Conservation (phyloP, 2,329 filamentous ascomycete species). For the Leptoxyphium fumago region DNA sequence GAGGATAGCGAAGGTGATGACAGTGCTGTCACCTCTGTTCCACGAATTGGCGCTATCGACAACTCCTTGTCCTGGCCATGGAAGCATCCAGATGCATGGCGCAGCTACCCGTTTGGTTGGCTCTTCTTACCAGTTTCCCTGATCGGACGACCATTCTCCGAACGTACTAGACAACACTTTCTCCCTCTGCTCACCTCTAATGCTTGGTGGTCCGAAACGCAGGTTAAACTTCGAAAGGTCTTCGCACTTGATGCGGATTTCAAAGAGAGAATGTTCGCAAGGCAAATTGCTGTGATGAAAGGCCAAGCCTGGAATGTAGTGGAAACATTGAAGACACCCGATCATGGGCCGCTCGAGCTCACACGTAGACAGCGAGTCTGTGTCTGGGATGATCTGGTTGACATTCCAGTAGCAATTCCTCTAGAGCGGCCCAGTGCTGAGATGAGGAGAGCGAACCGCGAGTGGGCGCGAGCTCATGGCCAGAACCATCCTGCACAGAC, state of each 20-base stretch:
- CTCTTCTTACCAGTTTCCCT: conserved; percentile 91
- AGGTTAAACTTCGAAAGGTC: conserved; percentile 67
- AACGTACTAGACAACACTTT: conserved; percentile 87
- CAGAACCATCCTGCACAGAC: conserved; percentile 5
- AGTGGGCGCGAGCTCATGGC: conserved; percentile 8
- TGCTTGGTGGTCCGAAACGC: conserved; percentile 93
- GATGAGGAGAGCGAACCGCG: conserved; percentile 46
- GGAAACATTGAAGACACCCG: conserved; percentile 81
- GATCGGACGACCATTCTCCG: conserved; percentile 90
- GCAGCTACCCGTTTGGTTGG: conserved; percentile 95
- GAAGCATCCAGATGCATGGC: conserved; percentile 91
- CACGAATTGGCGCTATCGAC: conserved; percentile 84
- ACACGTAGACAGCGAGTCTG: conserved; percentile 82
- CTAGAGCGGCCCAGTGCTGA: conserved; percentile 77
- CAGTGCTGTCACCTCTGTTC: conserved; percentile 38
- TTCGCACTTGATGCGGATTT: conserved; percentile 92
- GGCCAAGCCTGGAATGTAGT: conserved; percentile 99
- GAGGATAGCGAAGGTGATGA: conserved; percentile 26
- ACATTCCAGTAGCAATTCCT: conserved; percentile 86
- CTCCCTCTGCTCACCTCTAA: conserved; percentile 89
- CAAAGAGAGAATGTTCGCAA: conserved; percentile 97
- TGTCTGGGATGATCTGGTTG: conserved; percentile 95
- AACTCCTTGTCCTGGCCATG: conserved; percentile 98
- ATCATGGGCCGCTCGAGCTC: conserved; percentile 86
- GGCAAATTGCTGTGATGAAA: conserved; percentile 97